Evolutionary conservation across 768 basidiomycete genomes (phyloP), one percentile per base, ranked within the genome.

Genomic region (Chlorophyllum brunneum): DNA sequence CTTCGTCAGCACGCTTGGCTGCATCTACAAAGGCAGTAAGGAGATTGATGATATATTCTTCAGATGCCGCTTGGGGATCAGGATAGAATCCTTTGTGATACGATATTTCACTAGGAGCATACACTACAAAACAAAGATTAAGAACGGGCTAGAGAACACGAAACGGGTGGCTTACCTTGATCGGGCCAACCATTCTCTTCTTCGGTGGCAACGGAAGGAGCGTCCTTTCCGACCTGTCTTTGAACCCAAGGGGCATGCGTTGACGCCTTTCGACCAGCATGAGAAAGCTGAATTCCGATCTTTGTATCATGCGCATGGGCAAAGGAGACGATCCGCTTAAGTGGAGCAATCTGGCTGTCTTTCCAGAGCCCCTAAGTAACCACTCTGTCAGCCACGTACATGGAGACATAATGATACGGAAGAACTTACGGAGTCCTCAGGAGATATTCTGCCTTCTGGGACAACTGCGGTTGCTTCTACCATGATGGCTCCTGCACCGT

Each of bases 271-370:
- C 78, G 68, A 4, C 79, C 78, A 4, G 85, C 87, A 63, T 93
- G 90, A 0, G 82, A 79, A 20, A 94, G 79, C 63, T 94, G 92
- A 27, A 94, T 75, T 1, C 87, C 92, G 22, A 93, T 82, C 43
- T 77, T 73, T 1, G 83, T 78, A 7, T 81, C 84, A 40, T 89
- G 85, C 0, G 79, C 69, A 59, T 90, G 87, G 10, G 76, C 76
- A 61, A 92, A 92, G 51, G 87, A 73, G 46, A 90, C 85, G 51
- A 92, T 82, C 26, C 82, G 77, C 60, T 81, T 81, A 33, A 89
- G 66, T 9, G 84, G 81, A 29, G 73, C 78, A 38, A 90, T 85
- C 48, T 93, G 92, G 2, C 75, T 75, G 62, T 93, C 89, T 2
- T 72, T 67, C 90, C 91, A 93, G 22, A 93, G 68, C 0, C 83